These are phyloP conservation scores for Arthrobotrys pseudoclavata DNA, from an alignment of 2,329 filamentous ascomycete species.

Conservation along the genomic window DNA sequence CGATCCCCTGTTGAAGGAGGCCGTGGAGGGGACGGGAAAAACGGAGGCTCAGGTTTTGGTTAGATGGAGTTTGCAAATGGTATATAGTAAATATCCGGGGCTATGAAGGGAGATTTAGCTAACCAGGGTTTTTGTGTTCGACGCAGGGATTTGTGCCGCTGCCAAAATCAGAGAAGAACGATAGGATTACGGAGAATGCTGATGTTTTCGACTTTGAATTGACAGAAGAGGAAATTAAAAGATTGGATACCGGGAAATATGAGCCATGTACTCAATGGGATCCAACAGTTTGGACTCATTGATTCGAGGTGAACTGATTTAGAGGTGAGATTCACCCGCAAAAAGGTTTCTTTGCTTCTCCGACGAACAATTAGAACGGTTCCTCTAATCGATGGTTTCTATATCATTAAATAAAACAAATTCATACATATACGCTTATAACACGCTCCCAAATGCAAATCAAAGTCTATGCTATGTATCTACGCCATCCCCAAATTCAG, in stretches of 20 bases:
- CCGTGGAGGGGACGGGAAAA: slow-evolving; percentile 80
- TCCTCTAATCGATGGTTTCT: background rate
- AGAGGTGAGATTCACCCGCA: too few species aligned
- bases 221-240: slow-evolving; percentile 70
- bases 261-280: slow-evolving; percentile 72
- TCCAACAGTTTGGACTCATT: slow-evolving; percentile 66
- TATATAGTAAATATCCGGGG: background rate
- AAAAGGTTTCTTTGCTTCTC: too few species aligned
- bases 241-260: slow-evolving; percentile 71
- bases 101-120: background rate
- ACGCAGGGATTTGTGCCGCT: slow-evolving; percentile 76
- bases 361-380: too few species aligned
- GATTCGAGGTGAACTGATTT: background rate
- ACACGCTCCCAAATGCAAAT: background rate
- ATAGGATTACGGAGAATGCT: slow-evolving; percentile 76
- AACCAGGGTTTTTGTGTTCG: background rate
- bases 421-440: background rate
- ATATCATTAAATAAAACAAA: background rate
- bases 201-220: slow-evolving; percentile 72
- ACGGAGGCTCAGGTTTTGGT: slow-evolving; percentile 82
- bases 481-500: background rate
- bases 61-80: slow-evolving; percentile 82
- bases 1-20: slow-evolving; percentile 74
- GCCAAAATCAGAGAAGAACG: slow-evolving; percentile 79
- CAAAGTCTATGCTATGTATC: background rate